phyloP scores from a whole-genome alignment of 2,329 filamentous ascomycete species.

The Rosellinia necatrix region DNA sequence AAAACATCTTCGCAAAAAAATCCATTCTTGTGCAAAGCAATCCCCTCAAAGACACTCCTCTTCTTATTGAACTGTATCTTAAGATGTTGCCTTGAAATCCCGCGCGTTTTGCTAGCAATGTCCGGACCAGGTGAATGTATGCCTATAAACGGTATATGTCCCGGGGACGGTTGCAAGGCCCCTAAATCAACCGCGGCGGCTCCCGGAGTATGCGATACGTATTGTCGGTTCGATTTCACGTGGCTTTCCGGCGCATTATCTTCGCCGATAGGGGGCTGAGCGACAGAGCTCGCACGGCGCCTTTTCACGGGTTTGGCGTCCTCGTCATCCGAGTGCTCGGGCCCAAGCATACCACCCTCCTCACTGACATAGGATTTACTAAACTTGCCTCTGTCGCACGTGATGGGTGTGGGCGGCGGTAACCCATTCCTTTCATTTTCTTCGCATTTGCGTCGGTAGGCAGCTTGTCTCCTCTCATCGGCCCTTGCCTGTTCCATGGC shows the following conservation, averaged over 20 bases:
- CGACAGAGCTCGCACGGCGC: constrained; percentile 50
- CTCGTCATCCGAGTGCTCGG: constrained; percentile 60
- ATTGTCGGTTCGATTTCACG: constrained; percentile 62
- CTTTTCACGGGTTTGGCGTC: constrained; percentile 51
- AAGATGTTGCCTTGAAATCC: constrained; percentile 75
- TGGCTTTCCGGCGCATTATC: constrained; percentile 47
- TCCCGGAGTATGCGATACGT: constrained; percentile 63
- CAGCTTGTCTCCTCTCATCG: constrained; percentile 54
- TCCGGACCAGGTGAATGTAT: constrained; percentile 72
- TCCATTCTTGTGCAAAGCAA: constrained; percentile 66
- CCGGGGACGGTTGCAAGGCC: constrained; percentile 62
- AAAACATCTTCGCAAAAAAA: constrained; percentile 69
- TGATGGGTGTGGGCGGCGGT: constrained; percentile 56
- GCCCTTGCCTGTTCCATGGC: constrained; percentile 60
- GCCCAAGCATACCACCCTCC: constrained; percentile 70
- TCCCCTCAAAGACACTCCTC: constrained; percentile 67
- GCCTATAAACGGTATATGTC: constrained; percentile 67
- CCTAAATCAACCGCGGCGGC: constrained; percentile 64
- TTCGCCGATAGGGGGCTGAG: constrained; percentile 50
- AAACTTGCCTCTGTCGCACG: constrained; percentile 58
- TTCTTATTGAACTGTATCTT: constrained; percentile 72
- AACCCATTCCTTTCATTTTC: constrained; percentile 55
- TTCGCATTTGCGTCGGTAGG: constrained; percentile 50
- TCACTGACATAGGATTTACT: constrained; percentile 71
- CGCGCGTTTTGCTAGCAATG: constrained; percentile 67